phyloP scores from a whole-genome alignment of 305 asterid genomes.

The Fraxinus sp. region DNA sequence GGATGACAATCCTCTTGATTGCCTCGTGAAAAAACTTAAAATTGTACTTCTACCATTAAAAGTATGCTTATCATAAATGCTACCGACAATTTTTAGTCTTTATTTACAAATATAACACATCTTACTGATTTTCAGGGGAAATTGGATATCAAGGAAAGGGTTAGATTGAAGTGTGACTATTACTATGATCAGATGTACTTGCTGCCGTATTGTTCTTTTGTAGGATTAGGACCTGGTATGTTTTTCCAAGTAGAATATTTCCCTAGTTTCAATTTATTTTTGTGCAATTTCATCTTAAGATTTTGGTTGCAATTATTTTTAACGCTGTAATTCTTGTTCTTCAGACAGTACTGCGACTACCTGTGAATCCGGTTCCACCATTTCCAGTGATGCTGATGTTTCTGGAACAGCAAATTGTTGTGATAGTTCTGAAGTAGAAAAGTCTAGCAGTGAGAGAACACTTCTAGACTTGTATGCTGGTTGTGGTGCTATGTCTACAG shows the following conservation, averaged over 20 bases:
- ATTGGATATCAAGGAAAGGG: constrained; percentile 15
- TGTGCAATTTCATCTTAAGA: background rate
- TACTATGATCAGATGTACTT: constrained; percentile 55
- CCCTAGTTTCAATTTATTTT: background rate
- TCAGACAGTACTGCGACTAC: constrained; percentile 36
- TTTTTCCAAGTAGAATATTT: background rate
- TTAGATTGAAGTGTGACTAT: constrained; percentile 34
- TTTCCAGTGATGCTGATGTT: constrained; percentile 41
- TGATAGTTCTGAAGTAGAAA: constrained; percentile 18
- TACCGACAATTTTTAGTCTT: background rate
- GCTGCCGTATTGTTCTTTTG: constrained; percentile 58
- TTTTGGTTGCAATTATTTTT: background rate
- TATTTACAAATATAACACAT: background rate
- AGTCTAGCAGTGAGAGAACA: constrained; percentile 33
- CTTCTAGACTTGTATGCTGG: constrained; percentile 73
- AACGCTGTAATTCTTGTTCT: background rate
- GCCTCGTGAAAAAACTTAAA: constrained; percentile 42
- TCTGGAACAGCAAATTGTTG: background rate
- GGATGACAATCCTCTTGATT: constrained; percentile 72
- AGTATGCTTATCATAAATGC: constrained; percentile 28
- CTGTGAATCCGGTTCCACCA: constrained; percentile 49
- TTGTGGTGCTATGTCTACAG: constrained; percentile 88
- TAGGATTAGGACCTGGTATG: constrained; percentile 45
- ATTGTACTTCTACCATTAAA: constrained; percentile 33
- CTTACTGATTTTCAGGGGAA: constrained; percentile 30